Conservation (phyloP, 352 stramenopile species). For the Phytophthora cajani region DNA sequence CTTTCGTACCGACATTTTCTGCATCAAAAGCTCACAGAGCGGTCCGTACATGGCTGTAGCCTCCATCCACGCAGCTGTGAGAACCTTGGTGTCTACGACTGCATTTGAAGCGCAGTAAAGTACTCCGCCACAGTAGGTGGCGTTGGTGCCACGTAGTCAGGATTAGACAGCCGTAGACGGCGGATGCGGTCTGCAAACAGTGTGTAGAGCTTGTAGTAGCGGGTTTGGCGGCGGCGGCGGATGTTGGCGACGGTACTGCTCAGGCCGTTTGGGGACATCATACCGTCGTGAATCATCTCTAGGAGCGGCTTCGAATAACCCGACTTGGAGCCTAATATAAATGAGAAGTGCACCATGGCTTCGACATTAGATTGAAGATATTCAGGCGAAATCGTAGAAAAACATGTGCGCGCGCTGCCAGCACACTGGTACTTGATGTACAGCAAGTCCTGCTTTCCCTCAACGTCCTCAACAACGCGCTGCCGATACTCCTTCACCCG, state of each 20-base stretch:
- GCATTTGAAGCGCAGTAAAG: background rate
- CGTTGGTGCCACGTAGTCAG: background rate
- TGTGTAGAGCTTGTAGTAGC: background rate
- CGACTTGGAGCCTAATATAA: background rate
- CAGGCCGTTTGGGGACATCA: background rate
- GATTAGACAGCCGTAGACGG: background rate
- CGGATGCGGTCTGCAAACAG: background rate
- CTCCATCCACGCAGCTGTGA: background rate
- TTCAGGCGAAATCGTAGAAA: background rate
- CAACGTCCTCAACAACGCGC: background rate
- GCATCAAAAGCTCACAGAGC: background rate
- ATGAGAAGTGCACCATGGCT: background rate
- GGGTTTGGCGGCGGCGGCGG: too few relatives aligned
- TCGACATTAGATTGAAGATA: background rate
- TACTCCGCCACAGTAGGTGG: background rate
- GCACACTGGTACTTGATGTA: background rate
- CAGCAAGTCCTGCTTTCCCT: background rate
- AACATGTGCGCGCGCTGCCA: background rate
- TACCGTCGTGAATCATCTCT: background rate
- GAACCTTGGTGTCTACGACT: background rate
- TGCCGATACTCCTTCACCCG: background rate
- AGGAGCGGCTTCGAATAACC: background rate
- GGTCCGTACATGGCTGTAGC: background rate
- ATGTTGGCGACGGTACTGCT: background rate
- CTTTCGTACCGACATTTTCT: background rate